Evolutionary conservation across 1,284 basidiomycete species (phyloP).

Genomic region (Leccinum fuscescens): DNA sequence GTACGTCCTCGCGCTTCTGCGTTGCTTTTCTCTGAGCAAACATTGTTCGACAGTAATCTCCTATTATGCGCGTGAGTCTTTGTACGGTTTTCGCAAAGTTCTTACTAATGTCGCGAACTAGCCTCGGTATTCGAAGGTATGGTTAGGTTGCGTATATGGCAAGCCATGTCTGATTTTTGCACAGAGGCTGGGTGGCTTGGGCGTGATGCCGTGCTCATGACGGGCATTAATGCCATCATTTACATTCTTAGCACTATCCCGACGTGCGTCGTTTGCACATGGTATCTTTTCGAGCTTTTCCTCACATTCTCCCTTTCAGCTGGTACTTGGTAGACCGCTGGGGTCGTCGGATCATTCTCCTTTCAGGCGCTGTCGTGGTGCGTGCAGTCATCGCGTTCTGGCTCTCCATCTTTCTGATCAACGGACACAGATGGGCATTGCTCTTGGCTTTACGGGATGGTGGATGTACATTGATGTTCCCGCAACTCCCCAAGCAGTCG

Average conservation of each 20-base stretch:
- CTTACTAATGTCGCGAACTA: constrained; percentile 29
- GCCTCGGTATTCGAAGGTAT: constrained; percentile 83
- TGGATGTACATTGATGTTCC: constrained; percentile 93
- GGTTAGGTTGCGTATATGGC: neutral
- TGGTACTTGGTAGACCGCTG: constrained; percentile 96
- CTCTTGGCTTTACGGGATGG: constrained; percentile 80
- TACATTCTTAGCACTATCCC: constrained; percentile 84
- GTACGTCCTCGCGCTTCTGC: constrained; percentile 39
- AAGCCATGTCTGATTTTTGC: constrained; percentile 18
- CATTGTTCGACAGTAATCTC: constrained; percentile 68
- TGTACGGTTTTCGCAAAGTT: constrained; percentile 8
- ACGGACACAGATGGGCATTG: constrained; percentile 66
- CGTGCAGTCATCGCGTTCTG: constrained; percentile 30
- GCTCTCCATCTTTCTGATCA: constrained; percentile 3
- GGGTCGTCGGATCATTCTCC: constrained; percentile 86
- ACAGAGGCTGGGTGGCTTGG: constrained; percentile 96
- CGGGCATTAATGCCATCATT: constrained; percentile 89
- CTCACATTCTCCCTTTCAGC: constrained; percentile 39
- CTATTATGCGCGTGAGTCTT: constrained; percentile 84
- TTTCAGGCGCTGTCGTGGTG: constrained; percentile 88
- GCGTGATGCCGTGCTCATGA: constrained; percentile 96
- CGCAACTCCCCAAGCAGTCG: constrained; percentile 85
- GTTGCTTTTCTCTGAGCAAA: constrained; percentile 9
- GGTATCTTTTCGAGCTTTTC: neutral
- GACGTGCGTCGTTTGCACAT: constrained; percentile 49